Base-by-base conservation (phyloP, 768 basidiomycete genomes). In the Mycena galopus region DNA sequence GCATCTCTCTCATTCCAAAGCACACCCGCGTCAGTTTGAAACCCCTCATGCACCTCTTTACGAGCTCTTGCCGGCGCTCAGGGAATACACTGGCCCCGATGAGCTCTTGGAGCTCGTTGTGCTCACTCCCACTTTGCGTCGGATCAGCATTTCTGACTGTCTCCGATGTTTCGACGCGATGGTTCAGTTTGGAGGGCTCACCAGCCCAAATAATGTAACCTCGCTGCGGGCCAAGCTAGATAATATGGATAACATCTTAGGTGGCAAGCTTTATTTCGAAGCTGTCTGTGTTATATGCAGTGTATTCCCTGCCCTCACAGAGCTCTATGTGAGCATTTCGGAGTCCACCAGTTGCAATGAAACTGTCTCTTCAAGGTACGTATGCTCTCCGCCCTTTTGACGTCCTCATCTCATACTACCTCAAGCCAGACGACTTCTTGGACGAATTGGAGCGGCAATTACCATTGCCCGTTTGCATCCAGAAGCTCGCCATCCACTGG, bases 401-500 rank as follows among this genome's bases (percentile, higher is more conserved):
- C 35, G 14, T 37, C n/a, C 14, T 37, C 35, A 33, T 64, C 17
- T 10, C 21, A 27, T 35, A 35, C 8, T 56, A 7, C 53, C 23
- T 19, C 19, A 35, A 66, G 65, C 42, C 55, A 4, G 56, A 59
- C 12, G 19, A 32, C 0, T 30, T 67, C 35, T 67, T 67, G 32
- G 30, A 32, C 2, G 23, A 21, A 17, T 29, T 58, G 5, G 30
- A 23, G 7, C 30, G 33, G 29, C 11, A 58, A 16, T 47, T 32
- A 16, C 65, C 65, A 3, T 27, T 67, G 16, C 56, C 65, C 19
- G 1, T 21, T 7, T 5, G 21, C 12, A 44, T 67, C 2, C 56
- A 29, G 12, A 67, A 67, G 42, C 42, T 58, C n/a, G 56, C 56
- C 3, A 23, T 58, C 11, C 44, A 50, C n/a, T 67, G 57, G 57